Evolutionary conservation across 192 early-diverging fungal species (phyloP).

Genomic region (Pilobolus umbonatus): DNA sequence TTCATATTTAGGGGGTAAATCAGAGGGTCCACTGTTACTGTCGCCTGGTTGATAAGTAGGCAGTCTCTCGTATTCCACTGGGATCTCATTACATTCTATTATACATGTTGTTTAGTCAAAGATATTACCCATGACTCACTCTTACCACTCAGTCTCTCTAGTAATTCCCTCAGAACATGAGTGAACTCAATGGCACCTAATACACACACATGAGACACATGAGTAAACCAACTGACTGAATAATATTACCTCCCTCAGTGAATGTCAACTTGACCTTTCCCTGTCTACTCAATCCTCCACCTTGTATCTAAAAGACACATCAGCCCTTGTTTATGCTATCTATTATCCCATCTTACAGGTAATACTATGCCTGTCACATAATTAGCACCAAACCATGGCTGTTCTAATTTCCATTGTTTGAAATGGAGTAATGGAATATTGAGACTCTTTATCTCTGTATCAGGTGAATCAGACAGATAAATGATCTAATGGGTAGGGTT

Average conservation of each 20-base stretch:
- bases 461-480: conserved; percentile 19
- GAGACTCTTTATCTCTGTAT: conserved; percentile 21
- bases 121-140: background rate
- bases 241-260: conserved; percentile 39
- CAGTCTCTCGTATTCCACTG: conserved; percentile 29
- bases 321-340: background rate
- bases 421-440: conserved; percentile 33
- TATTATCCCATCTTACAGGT: conserved; percentile 31
- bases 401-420: conserved; percentile 39
- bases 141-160: conserved; percentile 35
- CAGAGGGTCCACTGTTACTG: background rate
- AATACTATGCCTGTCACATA: conserved; percentile 34
- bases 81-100: conserved; percentile 26
- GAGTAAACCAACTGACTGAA: background rate
- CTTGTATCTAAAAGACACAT: conserved; percentile 27
- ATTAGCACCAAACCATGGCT: conserved; percentile 57
- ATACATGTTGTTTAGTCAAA: background rate
- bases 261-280: conserved; percentile 45
- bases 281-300: conserved; percentile 40
- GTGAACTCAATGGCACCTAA: conserved; percentile 50
- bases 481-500: conserved; percentile 18
- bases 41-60: conserved; percentile 31
- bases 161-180: conserved; percentile 22
- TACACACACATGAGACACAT: background rate
- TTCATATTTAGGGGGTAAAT: background rate